These are phyloP conservation scores for Ogataea populi-albae DNA, from an alignment of 805 yeast species.

Conservation along the genomic window DNA sequence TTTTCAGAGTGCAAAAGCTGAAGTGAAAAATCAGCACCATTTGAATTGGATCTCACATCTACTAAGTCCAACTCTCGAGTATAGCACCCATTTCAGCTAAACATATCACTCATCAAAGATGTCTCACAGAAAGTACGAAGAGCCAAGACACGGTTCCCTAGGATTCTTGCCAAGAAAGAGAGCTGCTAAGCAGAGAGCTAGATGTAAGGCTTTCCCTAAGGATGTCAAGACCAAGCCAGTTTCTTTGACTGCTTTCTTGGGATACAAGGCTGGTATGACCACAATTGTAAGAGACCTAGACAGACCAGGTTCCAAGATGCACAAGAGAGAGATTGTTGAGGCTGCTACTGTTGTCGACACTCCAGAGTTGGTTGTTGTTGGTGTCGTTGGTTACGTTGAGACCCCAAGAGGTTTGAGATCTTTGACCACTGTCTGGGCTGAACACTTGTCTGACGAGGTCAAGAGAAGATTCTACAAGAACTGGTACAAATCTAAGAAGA, in stretches of 20 bases:
- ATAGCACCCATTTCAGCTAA: neutral
- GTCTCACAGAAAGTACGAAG: conserved; percentile 99
- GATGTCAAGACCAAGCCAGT: conserved; percentile 97
- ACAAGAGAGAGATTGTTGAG: conserved; percentile 99
- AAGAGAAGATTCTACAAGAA: conserved; percentile 99
- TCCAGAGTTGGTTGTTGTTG: conserved; percentile 98
- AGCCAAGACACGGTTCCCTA: conserved; percentile 99
- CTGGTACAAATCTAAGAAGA: conserved; percentile 99
- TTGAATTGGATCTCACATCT: neutral
- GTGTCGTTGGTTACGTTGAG: conserved; percentile 99
- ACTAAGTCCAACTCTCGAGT: neutral
- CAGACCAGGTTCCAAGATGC: conserved; percentile 99
- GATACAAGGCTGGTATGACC: conserved; percentile 99
- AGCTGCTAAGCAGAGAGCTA: conserved; percentile 97
- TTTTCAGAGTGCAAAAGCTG: conserved; percentile 3
- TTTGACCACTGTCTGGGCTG: conserved; percentile 99
- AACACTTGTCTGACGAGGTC: conserved; percentile 98
- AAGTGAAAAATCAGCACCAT: neutral
- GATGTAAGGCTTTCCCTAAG: conserved; percentile 99
- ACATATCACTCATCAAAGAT: conserved; percentile 37
- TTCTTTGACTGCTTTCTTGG: conserved; percentile 98
- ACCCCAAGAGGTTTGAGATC: conserved; percentile 99
- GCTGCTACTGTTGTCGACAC: conserved; percentile 99
- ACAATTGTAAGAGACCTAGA: conserved; percentile 99
- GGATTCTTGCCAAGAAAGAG: conserved; percentile 99